phyloP scores from a whole-genome alignment of 345 rosid genomes.

The Boechera stricta region DNA sequence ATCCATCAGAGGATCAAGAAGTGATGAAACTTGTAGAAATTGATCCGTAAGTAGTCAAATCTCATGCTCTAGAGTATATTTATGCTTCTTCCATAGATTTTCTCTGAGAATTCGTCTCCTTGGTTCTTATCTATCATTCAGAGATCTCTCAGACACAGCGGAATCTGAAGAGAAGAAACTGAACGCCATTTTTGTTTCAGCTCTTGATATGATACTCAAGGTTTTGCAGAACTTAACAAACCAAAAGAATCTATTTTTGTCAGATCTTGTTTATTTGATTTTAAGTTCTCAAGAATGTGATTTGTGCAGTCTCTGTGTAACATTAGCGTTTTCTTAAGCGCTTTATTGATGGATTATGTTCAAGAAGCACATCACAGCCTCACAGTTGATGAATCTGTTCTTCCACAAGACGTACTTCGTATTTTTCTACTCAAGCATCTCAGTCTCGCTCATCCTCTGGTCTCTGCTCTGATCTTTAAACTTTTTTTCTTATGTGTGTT shows the following conservation, averaged over 20 bases:
- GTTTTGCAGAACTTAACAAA: not conserved
- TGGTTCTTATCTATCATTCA: constrained; percentile 3
- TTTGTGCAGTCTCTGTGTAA: not conserved
- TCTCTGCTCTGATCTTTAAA: constrained; percentile 8
- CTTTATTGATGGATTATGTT: not conserved
- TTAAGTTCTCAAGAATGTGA: not conserved
- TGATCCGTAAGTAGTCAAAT: not conserved
- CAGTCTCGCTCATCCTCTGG: constrained; percentile 9
- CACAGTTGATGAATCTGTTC: not conserved
- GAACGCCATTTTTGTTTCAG: not conserved
- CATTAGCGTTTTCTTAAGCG: constrained; percentile 3
- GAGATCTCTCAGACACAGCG: not conserved
- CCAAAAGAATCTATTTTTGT: not conserved
- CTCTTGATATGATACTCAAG: constrained; percentile 24
- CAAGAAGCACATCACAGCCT: not conserved
- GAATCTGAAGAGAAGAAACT: not conserved
- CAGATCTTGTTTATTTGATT: not conserved
- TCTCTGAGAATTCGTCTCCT: not conserved
- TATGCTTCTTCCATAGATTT: not conserved
- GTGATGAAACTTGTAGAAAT: not conserved
- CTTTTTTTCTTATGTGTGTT: not conserved
- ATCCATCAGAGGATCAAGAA: not conserved
- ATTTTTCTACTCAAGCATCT: not conserved
- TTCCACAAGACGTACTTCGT: not conserved
- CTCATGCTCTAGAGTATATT: not conserved